Evolutionary conservation across 345 rosid species (phyloP).

Genomic region (Balakata baccata): DNA sequence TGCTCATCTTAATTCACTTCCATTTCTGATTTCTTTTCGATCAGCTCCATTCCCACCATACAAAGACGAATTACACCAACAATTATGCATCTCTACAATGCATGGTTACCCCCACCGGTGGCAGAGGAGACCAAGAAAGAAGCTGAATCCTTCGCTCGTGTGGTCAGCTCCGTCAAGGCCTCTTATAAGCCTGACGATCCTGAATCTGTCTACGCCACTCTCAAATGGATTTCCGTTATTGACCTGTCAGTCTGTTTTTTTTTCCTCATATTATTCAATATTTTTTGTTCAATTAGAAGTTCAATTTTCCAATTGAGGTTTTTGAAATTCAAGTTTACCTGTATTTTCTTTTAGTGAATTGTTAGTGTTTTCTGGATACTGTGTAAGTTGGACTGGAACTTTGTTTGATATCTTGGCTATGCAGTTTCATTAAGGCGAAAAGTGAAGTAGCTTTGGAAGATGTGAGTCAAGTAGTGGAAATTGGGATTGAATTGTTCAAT

Average conservation of each 20-base stretch:
- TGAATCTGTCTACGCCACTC: constrained; percentile 83
- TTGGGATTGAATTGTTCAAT: constrained; percentile 71
- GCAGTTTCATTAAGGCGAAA: constrained; percentile 86
- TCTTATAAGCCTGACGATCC: constrained; percentile 72
- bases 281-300: neutral
- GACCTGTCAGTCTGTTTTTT: constrained; percentile 53
- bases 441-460: constrained; percentile 79
- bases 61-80: neutral
- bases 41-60: neutral
- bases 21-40: neutral
- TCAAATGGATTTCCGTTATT: constrained; percentile 87
- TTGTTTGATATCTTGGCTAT: constrained; percentile 9
- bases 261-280: neutral
- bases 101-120: constrained; percentile 92
- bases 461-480: constrained; percentile 57
- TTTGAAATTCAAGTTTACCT: neutral
- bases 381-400: neutral
- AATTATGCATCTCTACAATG: constrained; percentile 88
- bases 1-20: neutral
- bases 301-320: neutral
- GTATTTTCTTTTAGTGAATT: too few relatives aligned
- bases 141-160: constrained; percentile 70
- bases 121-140: constrained; percentile 79
- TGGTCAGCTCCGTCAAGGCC: constrained; percentile 58
- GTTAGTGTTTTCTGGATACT: neutral